Percentiles rank a stretch among this genome's conserved stretches.
Conservation (phyloP, 164 flowering plant species). For the Vitis vinifera region ASM3070453v1 NC_081808.1:4610501-4611000, state of each 20-base stretch:
- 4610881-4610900: too few relatives aligned
- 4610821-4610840: background rate
- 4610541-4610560: background rate
- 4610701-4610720: conserved; percentile 33
- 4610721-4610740: conserved; percentile 57
- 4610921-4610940: too few relatives aligned
- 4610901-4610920: too few relatives aligned
- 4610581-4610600: conserved; percentile 25
- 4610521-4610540: too few relatives aligned
- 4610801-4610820: too few relatives aligned
- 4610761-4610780: background rate
- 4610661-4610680: conserved; percentile 29
- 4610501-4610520: background rate
- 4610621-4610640: conserved; percentile 53
- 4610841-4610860: too few relatives aligned
- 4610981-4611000: too few relatives aligned
- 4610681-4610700: conserved; percentile 50
- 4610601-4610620: conserved; percentile 42
- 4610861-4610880: too few relatives aligned
- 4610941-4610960: too few relatives aligned
- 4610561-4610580: conserved; percentile 25
- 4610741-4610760: background rate
- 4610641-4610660: conserved; percentile 37
- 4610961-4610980: too few relatives aligned
- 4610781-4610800: too few relatives aligned